phyloP scores from a whole-genome alignment of 371 early-diverging fungal genomes.

The Rhizopus sp. region DNA sequence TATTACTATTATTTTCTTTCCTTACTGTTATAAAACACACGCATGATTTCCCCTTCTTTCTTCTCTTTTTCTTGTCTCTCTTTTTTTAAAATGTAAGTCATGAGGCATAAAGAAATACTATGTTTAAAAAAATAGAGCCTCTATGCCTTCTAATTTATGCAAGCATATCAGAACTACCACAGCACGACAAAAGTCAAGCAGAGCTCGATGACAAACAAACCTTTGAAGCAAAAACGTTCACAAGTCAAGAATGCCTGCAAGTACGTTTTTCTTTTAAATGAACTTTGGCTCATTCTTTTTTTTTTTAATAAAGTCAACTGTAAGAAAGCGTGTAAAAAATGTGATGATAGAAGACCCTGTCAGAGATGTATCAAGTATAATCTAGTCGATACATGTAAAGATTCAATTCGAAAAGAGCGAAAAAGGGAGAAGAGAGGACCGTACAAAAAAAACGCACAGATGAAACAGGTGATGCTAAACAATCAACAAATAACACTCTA shows the following conservation, averaged over 20 bases:
- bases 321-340: constrained; percentile 86
- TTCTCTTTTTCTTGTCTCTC: too few species aligned
- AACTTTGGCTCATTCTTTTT: background rate
- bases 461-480: background rate
- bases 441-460: constrained; percentile 37
- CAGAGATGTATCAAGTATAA: constrained; percentile 72
- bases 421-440: constrained; percentile 77
- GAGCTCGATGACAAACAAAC: too few species aligned
- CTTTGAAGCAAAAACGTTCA: constrained; percentile 29
- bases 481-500: background rate
- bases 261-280: constrained; percentile 25
- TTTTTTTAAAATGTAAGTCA: too few species aligned
- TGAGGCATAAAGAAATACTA: too few species aligned
- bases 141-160: too few species aligned
- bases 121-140: too few species aligned
- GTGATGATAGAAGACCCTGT: constrained; percentile 80
- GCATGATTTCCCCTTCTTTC: too few species aligned
- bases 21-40: too few species aligned
- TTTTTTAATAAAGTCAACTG: constrained; percentile 59
- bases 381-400: constrained; percentile 63
- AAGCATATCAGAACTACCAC: too few species aligned
- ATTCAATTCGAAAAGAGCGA: constrained; percentile 74
- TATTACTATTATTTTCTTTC: too few species aligned
- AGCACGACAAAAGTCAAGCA: too few species aligned
- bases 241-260: constrained; percentile 54